A percentile compares a stretch with the other conserved stretches of the same genome.
Evolutionary conservation across 169 alveolate species (phyloP).

Genomic region (Plasmodium blacklocki): DNA sequence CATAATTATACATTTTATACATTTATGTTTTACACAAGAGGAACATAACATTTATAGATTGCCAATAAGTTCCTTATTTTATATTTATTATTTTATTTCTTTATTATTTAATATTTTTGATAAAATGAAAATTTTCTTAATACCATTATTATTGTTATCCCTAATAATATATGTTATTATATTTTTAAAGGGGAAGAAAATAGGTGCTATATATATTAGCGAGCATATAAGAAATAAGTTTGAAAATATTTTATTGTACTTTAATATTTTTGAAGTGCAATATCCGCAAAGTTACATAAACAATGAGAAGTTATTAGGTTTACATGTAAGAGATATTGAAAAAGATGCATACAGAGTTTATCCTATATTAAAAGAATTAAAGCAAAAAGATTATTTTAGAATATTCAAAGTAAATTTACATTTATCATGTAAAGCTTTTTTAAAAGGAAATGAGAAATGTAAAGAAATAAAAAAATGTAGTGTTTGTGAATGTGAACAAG

Average conservation of each 20-base stretch:
- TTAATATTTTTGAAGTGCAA: constrained; percentile 39
- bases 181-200: constrained; percentile 13
- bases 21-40: no score
- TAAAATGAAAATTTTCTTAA: constrained; percentile 28
- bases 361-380: constrained; percentile 40
- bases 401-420: constrained; percentile 49
- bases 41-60: no score
- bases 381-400: constrained; percentile 62
- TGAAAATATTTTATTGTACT: constrained; percentile 36
- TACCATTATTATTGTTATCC: constrained; percentile 5
- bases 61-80: no score
- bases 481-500: constrained; percentile 65
- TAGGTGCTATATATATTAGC: background rate
- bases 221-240: background rate
- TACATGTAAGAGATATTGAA: constrained; percentile 47
- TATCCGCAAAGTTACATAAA: constrained; percentile 18
- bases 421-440: constrained; percentile 15
- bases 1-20: no score
- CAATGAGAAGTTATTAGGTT: constrained; percentile 26
- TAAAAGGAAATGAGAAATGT: constrained; percentile 36
- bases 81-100: background rate
- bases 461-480: constrained; percentile 58
- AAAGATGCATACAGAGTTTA: constrained; percentile 29
- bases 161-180: background rate
- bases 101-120: background rate